phyloP scores from a whole-genome alignment of 23 red algal species.

The Gracilaria gracilis region DNA sequence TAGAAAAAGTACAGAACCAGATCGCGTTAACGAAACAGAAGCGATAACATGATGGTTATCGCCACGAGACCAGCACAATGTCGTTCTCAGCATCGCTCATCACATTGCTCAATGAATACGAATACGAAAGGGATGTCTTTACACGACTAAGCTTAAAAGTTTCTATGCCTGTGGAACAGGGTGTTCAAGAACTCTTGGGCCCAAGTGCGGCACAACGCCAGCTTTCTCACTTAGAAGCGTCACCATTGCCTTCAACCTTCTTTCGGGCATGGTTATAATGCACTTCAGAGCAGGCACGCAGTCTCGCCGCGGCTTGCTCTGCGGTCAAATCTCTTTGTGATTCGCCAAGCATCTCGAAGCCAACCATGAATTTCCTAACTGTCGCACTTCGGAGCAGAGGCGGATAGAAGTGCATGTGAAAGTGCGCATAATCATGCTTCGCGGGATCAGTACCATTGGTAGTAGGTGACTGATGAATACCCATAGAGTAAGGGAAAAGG shows the following conservation, averaged over 20 bases:
- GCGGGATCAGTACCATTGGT: slow-evolving; percentile 47
- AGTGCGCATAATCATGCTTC: slow-evolving; percentile 70
- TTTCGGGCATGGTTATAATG: slow-evolving; percentile 74
- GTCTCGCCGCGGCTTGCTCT: slow-evolving; percentile 89
- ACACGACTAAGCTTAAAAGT: neutral
- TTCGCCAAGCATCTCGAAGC: slow-evolving; percentile 98
- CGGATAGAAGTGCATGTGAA: slow-evolving; percentile 97
- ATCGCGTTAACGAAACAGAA: slow-evolving; percentile 18
- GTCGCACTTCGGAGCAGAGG: slow-evolving; percentile 92
- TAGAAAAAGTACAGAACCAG: slow-evolving; percentile 49
- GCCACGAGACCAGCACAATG: neutral
- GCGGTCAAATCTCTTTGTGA: slow-evolving; percentile 95
- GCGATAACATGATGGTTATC: neutral
- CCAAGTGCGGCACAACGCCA: neutral
- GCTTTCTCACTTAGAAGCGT: neutral
- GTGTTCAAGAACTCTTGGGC: neutral
- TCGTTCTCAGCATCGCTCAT: neutral
- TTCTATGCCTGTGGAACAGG: neutral
- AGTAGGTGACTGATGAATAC: slow-evolving; percentile 89
- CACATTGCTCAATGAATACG: neutral
- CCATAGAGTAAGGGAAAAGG: slow-evolving; percentile 96
- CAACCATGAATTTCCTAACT: slow-evolving; percentile 99
- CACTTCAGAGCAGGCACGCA: slow-evolving; percentile 80
- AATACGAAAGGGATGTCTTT: slow-evolving; percentile 3
- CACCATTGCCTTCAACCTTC: neutral